Base-by-base conservation (phyloP, 495 filamentous ascomycete species). In the Baudoinia panamericana region DNA sequence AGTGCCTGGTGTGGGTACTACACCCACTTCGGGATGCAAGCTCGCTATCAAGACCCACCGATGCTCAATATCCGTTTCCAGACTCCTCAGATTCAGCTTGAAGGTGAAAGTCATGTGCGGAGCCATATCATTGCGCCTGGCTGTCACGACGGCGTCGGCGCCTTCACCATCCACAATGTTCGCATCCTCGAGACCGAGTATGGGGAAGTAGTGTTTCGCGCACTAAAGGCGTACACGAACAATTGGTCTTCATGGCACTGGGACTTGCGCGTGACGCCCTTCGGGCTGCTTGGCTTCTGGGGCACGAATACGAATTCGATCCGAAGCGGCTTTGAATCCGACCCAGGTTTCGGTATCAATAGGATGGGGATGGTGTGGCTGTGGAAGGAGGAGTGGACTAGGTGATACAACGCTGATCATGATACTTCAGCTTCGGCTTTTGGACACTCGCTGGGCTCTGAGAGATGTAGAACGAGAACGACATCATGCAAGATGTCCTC, bases 331-430 rank as follows among this genome's bases (percentile, higher is more conserved):
- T n/a, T n/a, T n/a, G 26, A 28, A n/a, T n/a, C 8, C 8, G 8
- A 28, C 8, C n/a, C 8, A 8, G 26, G 26, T 28, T 28, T 28
- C 26, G 30, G 30, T 5, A 32, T 32, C 5, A 5, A 6, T 5
- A 32, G 30, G 13, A 13, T 32, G 30, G 30, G 30, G 6, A 11
- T 32, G 6, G 30, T 32, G 30, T 32, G 30, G 30, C 18, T 32
- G 30, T 32, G 30, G 30, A 32, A 32, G n/a, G 30, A 32, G 30
- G 18, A 16, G 12, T 32, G 30, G 30, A 32, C 30, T n/a, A n/a
- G n/a, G n/a, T n/a, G n/a, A n/a, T n/a, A n/a, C n/a, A n/a, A n/a
- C n/a, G n/a, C n/a, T n/a, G n/a, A n/a, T n/a, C n/a, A n/a, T n/a
- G n/a, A n/a, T n/a, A n/a, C n/a, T n/a, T n/a, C n/a, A n/a, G n/a